A percentile compares a stretch with the other conserved stretches of the same genome.
Conservation (phyloP, 2,329 filamentous ascomycete genomes). For the Aspergillus pseudoterreus region DNA sequence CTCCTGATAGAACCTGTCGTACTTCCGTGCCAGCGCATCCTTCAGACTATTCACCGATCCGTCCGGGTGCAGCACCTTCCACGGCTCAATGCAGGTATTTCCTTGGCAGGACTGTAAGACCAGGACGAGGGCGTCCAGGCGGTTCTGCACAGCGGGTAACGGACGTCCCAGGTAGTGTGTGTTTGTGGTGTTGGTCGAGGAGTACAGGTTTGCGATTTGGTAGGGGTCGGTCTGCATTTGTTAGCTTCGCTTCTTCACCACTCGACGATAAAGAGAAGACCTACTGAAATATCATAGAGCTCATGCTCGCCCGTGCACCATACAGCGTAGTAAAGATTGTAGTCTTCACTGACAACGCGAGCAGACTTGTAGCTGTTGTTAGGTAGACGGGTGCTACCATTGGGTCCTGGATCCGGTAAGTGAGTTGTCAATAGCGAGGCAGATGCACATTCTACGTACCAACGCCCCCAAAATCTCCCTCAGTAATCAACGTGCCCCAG, state of each 20-base stretch:
- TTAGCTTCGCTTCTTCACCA: neutral
- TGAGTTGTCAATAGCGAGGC: neutral
- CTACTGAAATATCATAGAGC: conserved; percentile 36
- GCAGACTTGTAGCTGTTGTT: conserved; percentile 42
- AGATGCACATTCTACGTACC: conserved; percentile 16
- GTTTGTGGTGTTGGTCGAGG: neutral
- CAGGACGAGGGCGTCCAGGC: conserved; percentile 35
- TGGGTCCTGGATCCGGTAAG: conserved; percentile 11
- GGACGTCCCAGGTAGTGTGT: conserved; percentile 19
- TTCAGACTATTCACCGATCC: conserved; percentile 25
- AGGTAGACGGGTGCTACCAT: conserved; percentile 14
- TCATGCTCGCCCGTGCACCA: conserved; percentile 42
- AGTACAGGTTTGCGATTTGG: conserved; percentile 33
- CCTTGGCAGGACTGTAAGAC: conserved; percentile 39
- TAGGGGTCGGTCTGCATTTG: conserved; percentile 31
- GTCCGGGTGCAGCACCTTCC: conserved; percentile 32
- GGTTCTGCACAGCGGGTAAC: conserved; percentile 17
- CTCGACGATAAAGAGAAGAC: neutral
- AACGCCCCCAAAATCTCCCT: conserved; percentile 26
- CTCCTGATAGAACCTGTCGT: conserved; percentile 30
- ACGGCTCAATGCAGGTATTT: conserved; percentile 32
- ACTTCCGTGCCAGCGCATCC: conserved; percentile 28
- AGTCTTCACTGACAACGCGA: conserved; percentile 31
- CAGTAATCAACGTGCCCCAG: conserved; percentile 44
- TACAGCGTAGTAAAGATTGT: conserved; percentile 40